phyloP scores from a whole-genome alignment of 352 stramenopile species.

The Pythium scleroteichum region DNA sequence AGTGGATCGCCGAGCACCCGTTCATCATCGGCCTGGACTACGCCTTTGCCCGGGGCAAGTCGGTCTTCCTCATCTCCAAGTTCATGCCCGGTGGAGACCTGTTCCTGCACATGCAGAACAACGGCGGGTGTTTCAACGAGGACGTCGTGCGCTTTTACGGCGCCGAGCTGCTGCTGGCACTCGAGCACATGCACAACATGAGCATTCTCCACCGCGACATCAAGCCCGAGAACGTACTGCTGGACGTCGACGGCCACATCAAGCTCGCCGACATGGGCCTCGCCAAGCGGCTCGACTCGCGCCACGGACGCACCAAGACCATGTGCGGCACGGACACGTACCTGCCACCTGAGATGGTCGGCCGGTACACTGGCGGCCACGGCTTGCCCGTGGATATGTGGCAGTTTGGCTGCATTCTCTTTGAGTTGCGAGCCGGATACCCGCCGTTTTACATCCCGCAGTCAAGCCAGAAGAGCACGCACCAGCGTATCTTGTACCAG shows the following conservation, averaged over 20 bases:
- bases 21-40: slow-evolving; percentile 98
- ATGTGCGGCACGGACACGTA: slow-evolving; percentile 92
- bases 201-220: slow-evolving; percentile 93
- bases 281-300: slow-evolving; percentile 81
- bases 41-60: slow-evolving; percentile 94
- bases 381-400: slow-evolving; percentile 92
- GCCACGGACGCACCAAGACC: slow-evolving; percentile 77
- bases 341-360: slow-evolving; percentile 88
- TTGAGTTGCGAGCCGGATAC: slow-evolving; percentile 91
- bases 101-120: slow-evolving; percentile 88
- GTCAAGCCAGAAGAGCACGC: slow-evolving; percentile 87
- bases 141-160: slow-evolving; percentile 85
- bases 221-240: slow-evolving; percentile 92
- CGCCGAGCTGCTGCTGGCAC: slow-evolving; percentile 71
- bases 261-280: slow-evolving; percentile 92
- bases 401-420: slow-evolving; percentile 93
- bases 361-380: slow-evolving; percentile 72
- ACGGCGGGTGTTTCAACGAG: slow-evolving; percentile 77
- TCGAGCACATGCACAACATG: slow-evolving; percentile 92
- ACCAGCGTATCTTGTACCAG: slow-evolving; percentile 90
- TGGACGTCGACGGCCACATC: slow-evolving; percentile 88
- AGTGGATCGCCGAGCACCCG: slow-evolving; percentile 88
- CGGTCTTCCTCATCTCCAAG: slow-evolving; percentile 97
- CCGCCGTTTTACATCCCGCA: slow-evolving; percentile 92
- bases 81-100: slow-evolving; percentile 98